Evolutionary conservation across 441 rosid species (phyloP).

Genomic region (Euphorbia corollata): DNA sequence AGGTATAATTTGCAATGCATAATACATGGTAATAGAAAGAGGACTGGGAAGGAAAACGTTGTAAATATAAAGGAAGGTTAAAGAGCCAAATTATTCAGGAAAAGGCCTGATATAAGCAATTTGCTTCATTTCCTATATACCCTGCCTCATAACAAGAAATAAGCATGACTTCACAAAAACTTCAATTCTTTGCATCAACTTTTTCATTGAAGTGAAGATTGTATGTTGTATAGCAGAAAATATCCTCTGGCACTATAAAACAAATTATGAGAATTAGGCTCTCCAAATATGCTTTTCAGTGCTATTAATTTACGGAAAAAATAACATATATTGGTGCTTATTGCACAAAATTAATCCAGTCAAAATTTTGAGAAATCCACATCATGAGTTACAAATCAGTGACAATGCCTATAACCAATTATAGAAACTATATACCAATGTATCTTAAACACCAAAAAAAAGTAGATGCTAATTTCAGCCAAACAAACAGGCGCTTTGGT

Average conservation of each 20-base stretch:
- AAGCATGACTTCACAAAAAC: background rate
- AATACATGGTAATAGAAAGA: conserved; percentile 4
- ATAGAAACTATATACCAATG: background rate
- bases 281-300: background rate
- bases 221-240: background rate
- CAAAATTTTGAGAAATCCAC: no score
- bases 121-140: background rate
- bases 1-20: background rate
- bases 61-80: background rate
- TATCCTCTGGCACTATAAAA: background rate
- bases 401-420: background rate
- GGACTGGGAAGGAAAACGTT: background rate
- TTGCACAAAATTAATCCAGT: background rate
- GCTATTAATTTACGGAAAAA: background rate
- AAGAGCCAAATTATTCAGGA: background rate
- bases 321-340: background rate
- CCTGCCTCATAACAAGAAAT: background rate
- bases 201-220: background rate
- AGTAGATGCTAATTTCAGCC: background rate
- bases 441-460: background rate
- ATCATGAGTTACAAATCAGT: background rate
- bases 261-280: background rate
- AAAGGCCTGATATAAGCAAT: background rate
- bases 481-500: background rate
- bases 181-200: background rate